Base-by-base conservation (phyloP, 257 asterid genomes). In the Euphrasia confusa region DNA sequence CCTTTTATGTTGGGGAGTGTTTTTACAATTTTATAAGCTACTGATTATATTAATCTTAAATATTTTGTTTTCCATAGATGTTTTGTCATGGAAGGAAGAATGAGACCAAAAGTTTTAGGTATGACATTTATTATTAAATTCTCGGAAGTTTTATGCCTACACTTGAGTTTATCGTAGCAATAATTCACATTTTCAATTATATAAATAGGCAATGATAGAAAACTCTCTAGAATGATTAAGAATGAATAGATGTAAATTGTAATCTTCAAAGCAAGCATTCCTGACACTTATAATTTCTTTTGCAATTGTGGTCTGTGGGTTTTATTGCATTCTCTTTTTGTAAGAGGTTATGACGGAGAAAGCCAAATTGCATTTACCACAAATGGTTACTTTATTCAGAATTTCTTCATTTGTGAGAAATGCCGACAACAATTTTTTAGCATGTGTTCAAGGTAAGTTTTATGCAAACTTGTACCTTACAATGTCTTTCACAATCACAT, bases 291-390 rank as follows among this genome's bases (percentile, higher is more conserved):
- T 66, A 40, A 72, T 65, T 47, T 66, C 18, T 54, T 61, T 66
- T 76, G 81, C 95, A 92, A 96, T 77, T 93, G 97, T 58, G 97
- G 99, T 21, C 75, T 93, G 77, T 93, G 99, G 97, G 82, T 93
- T 68, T 71, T 89, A 54, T 67, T 89, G 70, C 99, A 93, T 70
- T 87, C 97, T 0, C 95, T 93, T 37, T 87, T 96, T 12, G 96
- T 89, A 59, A 84, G 95, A 71, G 79, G 85, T 59, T 92, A 75
- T n/a, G 96, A 89, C 67, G 92, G 81, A 72, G 97, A 89, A 78
- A 85, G 90, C 77, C 83, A 87, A 59, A 58, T 66, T 78, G 95
- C 92, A 33, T 93, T 89, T 67, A 77, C 77, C 40, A 60, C 97
- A 45, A 80, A 77, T 14, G 85, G 99, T 50, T 84, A 89, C 75